Conservation (phyloP, 306 rosid genomes). For the Chamaecrista fasciculata region DNA sequence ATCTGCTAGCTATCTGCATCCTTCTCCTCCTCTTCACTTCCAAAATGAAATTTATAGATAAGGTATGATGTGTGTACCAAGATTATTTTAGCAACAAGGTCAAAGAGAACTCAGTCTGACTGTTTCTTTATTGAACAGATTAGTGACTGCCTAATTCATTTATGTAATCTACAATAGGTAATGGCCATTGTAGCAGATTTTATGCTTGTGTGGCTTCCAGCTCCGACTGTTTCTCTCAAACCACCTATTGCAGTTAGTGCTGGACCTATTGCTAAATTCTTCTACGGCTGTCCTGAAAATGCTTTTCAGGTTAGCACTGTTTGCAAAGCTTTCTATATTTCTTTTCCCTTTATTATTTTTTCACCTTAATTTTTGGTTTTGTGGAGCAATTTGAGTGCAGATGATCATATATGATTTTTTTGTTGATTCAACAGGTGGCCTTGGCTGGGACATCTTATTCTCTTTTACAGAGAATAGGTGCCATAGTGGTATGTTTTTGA, state of each 20-base stretch:
- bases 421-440: constrained; percentile 44
- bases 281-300: constrained; percentile 94
- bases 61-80: neutral
- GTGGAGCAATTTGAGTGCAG: neutral
- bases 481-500: constrained; percentile 64
- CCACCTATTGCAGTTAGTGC: constrained; percentile 69
- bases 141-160: constrained; percentile 22
- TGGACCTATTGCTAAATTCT: constrained; percentile 72
- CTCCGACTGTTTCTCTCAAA: constrained; percentile 81
- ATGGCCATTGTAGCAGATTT: constrained; percentile 94
- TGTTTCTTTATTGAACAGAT: constrained; percentile 22
- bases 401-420: neutral
- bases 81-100: neutral
- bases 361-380: neutral
- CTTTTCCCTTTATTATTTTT: neutral
- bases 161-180: constrained; percentile 46
- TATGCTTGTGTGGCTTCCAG: constrained; percentile 91
- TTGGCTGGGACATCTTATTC: constrained; percentile 54
- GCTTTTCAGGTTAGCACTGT: constrained; percentile 76
- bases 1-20: no score
- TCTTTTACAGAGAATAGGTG: constrained; percentile 57
- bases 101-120: constrained; percentile 12
- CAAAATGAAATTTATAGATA: neutral
- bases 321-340: constrained; percentile 1
- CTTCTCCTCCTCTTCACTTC: neutral